Conservation (phyloP, 2,329 filamentous ascomycete genomes). For the Erysiphe pulchra region DNA sequence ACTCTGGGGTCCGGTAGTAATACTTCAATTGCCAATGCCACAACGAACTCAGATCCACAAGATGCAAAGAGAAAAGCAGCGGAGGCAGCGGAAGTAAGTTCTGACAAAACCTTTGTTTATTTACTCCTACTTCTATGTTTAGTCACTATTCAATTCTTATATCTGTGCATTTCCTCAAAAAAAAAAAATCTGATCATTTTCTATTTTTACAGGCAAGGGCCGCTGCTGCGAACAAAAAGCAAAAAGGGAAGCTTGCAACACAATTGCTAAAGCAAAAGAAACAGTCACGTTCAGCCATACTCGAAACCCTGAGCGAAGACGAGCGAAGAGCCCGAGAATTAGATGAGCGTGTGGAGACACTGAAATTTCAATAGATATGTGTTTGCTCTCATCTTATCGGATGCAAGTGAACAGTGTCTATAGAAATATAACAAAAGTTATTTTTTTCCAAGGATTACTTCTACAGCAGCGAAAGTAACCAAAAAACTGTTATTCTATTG, state of each 20-base stretch:
- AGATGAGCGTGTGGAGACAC: conserved; percentile 31
- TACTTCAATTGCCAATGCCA: conserved; percentile 15
- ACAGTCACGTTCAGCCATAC: conserved; percentile 39
- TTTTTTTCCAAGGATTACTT: too few relatives aligned
- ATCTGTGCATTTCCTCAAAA: neutral
- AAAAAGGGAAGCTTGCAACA: conserved; percentile 34
- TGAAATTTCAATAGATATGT: conserved; percentile 27
- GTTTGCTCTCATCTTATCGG: neutral
- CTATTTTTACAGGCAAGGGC: conserved; percentile 2
- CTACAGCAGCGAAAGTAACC: too few relatives aligned
- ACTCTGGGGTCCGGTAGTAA: conserved; percentile 33
- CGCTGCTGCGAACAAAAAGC: conserved; percentile 20
- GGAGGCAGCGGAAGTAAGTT: conserved; percentile 55
- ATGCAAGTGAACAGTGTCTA: too few relatives aligned
- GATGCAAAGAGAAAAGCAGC: conserved; percentile 53
- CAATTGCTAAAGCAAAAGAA: conserved; percentile 54
- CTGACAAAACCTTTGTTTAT: conserved; percentile 2
- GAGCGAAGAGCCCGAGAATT: conserved; percentile 35
- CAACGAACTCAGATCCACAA: conserved; percentile 13
- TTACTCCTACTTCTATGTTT: neutral
- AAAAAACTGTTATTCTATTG: too few relatives aligned
- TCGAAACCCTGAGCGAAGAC: conserved; percentile 40
- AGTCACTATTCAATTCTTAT: neutral
- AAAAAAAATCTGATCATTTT: neutral
- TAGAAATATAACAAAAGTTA: too few relatives aligned